phyloP scores from a whole-genome alignment of 2,329 filamentous ascomycete species.

The Neurospora crassa region DNA sequence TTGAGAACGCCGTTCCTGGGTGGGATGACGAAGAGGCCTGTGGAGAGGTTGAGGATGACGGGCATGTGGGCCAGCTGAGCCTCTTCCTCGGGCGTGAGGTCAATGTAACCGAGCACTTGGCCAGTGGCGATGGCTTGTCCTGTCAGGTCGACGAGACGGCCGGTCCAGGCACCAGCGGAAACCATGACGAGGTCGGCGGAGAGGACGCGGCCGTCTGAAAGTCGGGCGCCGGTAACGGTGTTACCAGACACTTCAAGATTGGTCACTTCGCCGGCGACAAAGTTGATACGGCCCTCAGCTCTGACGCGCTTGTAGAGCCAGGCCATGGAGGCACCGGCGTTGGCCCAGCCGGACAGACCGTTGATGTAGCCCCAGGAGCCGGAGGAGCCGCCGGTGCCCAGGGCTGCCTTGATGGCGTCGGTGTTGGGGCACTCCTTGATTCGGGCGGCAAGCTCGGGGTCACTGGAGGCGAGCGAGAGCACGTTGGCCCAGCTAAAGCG shows the following conservation, averaged over 20 bases:
- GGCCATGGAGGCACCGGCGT: conserved; percentile 62
- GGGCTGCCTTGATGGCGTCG: conserved; percentile 32
- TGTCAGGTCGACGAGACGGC: conserved; percentile 64
- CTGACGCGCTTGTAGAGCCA: conserved; percentile 49
- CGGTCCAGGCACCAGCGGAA: conserved; percentile 82
- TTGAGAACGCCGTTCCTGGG: conserved; percentile 55
- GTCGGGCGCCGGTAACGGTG: conserved; percentile 43
- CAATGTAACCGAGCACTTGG: conserved; percentile 70
- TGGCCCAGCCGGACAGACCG: conserved; percentile 66
- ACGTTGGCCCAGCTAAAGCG: conserved; percentile 54
- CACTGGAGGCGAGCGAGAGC: conserved; percentile 32
- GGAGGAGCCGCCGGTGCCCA: conserved; percentile 40
- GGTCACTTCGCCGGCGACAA: conserved; percentile 40
- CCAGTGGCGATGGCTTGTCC: conserved; percentile 73
- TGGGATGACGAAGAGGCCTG: conserved; percentile 66
- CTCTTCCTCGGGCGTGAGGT: conserved; percentile 64
- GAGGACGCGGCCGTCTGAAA: conserved; percentile 27
- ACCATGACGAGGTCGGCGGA: conserved; percentile 60
- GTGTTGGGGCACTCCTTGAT: conserved; percentile 36
- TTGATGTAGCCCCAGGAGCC: conserved; percentile 69
- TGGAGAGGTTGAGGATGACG: conserved; percentile 61
- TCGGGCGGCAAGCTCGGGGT: conserved; percentile 26
- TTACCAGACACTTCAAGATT: conserved; percentile 29
- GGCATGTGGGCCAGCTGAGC: conserved; percentile 54
- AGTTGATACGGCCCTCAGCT: conserved; percentile 44